Base-by-base conservation (phyloP, 139 green algal genomes). In the Chlamydomonas sp. region DNA sequence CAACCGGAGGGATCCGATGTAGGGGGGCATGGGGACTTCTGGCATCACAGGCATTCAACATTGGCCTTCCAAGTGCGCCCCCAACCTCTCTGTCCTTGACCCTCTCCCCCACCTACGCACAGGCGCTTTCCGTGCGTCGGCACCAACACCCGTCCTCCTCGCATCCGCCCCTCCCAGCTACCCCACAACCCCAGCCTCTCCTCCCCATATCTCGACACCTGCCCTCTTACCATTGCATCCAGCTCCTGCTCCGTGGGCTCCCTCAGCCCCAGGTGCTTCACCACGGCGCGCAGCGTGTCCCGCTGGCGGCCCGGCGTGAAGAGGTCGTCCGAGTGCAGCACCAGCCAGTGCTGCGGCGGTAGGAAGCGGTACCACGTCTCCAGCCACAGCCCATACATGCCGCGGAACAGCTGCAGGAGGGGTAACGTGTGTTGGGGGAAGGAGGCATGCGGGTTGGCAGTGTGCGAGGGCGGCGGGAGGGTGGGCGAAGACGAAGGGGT, bases 311-410 rank as follows among this genome's bases (percentile, higher is more conserved):
- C 73, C 49, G 59, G 2, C 4, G 17, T 6, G 63, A 88, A 88
- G 6, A 80, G 63, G 63, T 88, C 90, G 12, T 92, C 89, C 1
- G 72, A 62, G 67, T 85, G 75, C 64, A 94, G 62, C 3, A 91
- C 77, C 63, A 91, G 63, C 64, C 91, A 73, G 71, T 83, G 20
- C 4, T 79, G 63, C 1, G 83, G 73, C 1, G 89, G 89, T 18
- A 94, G 88, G 89, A 91, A 87, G 61, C 84, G 79, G 76, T 90
- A 84, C 91, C 91, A 94, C 16, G 91, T 85, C 77, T 91, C 86
- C 12, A 92, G 83, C 69, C 82, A 94, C 67, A 94, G 78, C 0
- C 63, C 63, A 72, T 94, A 92, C 89, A 92, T 90, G 76, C 89
- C 89, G 57, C 91, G 91, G 12, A 94, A 90, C 63, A 94, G 59